Evolutionary conservation across 495 filamentous ascomycete genomes (phyloP).

Genomic region (Aspergillus kassunensis): DNA sequence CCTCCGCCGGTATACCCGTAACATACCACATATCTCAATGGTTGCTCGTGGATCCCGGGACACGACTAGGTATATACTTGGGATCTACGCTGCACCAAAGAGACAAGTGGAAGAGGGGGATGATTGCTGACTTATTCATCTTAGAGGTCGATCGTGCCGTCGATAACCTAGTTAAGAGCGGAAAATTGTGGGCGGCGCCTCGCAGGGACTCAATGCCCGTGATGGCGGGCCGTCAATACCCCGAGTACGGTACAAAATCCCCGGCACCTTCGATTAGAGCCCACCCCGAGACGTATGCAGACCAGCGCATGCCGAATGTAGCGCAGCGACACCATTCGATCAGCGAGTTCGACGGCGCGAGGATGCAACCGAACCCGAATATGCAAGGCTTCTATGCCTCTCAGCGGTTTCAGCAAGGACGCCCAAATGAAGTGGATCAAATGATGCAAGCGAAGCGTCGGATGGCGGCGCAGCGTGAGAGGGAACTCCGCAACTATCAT

Average conservation of each 20-base stretch:
- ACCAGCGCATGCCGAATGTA: constrained; percentile 41
- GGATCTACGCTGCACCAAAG: not conserved
- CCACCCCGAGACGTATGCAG: constrained; percentile 33
- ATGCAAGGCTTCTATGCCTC: constrained; percentile 90
- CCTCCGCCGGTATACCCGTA: not conserved
- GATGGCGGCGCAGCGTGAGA: constrained; percentile 97
- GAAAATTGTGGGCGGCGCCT: constrained; percentile 78
- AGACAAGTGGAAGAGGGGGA: constrained; percentile 5
- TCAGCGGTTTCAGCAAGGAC: constrained; percentile 80
- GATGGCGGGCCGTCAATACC: constrained; percentile 60
- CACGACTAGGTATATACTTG: not conserved
- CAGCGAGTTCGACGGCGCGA: constrained; percentile 76
- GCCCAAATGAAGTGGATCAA: constrained; percentile 93
- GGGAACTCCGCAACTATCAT: constrained; percentile 98
- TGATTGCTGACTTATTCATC: constrained; percentile 24
- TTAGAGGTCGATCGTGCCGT: constrained; percentile 95
- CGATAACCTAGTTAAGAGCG: constrained; percentile 93
- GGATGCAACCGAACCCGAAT: constrained; percentile 71
- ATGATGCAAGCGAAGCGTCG: constrained; percentile 98
- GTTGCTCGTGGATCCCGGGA: not conserved
- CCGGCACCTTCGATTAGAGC: constrained; percentile 7
- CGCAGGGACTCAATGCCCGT: constrained; percentile 85
- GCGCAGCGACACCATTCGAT: constrained; percentile 76
- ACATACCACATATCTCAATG: no score
- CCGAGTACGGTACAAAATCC: constrained; percentile 50